Conservation (phyloP, 345 rosid genomes). For the Boechera divaricarpa region DNA sequence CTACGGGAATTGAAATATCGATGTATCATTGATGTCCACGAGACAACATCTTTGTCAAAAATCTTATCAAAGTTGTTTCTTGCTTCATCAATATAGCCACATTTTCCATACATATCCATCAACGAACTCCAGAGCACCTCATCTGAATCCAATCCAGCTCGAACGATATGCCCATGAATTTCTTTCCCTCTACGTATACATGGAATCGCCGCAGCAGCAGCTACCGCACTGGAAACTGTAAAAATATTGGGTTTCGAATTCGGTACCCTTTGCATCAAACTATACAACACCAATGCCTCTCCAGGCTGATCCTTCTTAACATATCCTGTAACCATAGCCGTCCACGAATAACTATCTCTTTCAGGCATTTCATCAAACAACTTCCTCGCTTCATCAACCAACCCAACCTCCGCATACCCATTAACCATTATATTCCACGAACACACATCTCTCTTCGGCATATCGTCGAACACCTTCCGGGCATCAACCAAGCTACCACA, state of each 20-base stretch:
- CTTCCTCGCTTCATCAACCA: slow-evolving; percentile 59
- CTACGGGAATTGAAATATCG: slow-evolving; percentile 70
- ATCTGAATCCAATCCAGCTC: slow-evolving; percentile 77
- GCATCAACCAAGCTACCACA: slow-evolving; percentile 63
- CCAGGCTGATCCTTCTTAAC: slow-evolving; percentile 56
- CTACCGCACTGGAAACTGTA: slow-evolving; percentile 67
- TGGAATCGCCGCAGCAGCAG: slow-evolving; percentile 71
- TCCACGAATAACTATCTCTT: slow-evolving; percentile 89
- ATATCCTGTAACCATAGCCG: slow-evolving; percentile 81
- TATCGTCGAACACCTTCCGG: slow-evolving; percentile 62
- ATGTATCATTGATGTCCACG: slow-evolving; percentile 92
- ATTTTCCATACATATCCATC: slow-evolving; percentile 87
- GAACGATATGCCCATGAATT: slow-evolving; percentile 72
- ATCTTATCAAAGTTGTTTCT: slow-evolving; percentile 71
- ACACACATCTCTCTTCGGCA: slow-evolving; percentile 70
- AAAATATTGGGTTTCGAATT: slow-evolving; percentile 56
- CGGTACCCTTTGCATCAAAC: slow-evolving; percentile 54
- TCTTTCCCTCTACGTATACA: slow-evolving; percentile 70
- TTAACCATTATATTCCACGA: slow-evolving; percentile 82
- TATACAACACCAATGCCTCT: slow-evolving; percentile 62
- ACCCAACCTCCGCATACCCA: slow-evolving; percentile 62
- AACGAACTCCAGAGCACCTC: slow-evolving; percentile 92
- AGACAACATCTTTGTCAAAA: slow-evolving; percentile 66
- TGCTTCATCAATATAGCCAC: slow-evolving; percentile 80
- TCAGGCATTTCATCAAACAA: slow-evolving; percentile 85